These are phyloP conservation scores for Fraxinus sp. DNA, from an alignment of 305 asterid species.

Conservation along the genomic window DNA sequence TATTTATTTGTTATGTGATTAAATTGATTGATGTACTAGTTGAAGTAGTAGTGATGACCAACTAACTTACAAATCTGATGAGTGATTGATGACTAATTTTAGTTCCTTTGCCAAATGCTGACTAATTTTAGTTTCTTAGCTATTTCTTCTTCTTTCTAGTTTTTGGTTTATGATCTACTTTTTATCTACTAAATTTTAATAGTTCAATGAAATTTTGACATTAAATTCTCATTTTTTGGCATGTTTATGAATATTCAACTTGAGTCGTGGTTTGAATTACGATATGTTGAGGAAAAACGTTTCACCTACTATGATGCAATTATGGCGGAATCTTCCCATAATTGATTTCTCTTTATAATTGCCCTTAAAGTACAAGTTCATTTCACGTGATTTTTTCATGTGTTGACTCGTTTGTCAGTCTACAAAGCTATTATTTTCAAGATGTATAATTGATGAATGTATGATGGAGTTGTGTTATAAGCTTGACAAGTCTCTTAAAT, in stretches of 20 bases:
- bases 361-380: conserved; percentile 75
- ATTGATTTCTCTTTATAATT: conserved; percentile 64
- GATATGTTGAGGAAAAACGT: conserved; percentile 72
- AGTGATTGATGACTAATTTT: conserved; percentile 13
- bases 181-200: conserved; percentile 13
- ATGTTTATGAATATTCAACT: conserved; percentile 57
- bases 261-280: conserved; percentile 95
- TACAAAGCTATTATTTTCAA: conserved; percentile 49
- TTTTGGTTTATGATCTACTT: conserved; percentile 14
- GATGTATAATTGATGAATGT: conserved; percentile 78
- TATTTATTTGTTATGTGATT: neutral
- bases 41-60: neutral
- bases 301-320: conserved; percentile 58
- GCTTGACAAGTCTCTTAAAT: conserved; percentile 71
- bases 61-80: neutral
- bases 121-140: too few species aligned
- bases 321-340: conserved; percentile 73
- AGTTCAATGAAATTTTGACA: conserved; percentile 7
- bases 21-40: neutral
- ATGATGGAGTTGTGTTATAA: conserved; percentile 84
- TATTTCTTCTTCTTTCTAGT: neutral
- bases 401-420: conserved; percentile 14
- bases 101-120: neutral
- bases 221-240: conserved; percentile 8
- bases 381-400: conserved; percentile 78